Evolutionary conservation across 352 stramenopile species (phyloP), one percentile per base, ranked within the genome.

Genomic region (Sclerospora graminicola): DNA sequence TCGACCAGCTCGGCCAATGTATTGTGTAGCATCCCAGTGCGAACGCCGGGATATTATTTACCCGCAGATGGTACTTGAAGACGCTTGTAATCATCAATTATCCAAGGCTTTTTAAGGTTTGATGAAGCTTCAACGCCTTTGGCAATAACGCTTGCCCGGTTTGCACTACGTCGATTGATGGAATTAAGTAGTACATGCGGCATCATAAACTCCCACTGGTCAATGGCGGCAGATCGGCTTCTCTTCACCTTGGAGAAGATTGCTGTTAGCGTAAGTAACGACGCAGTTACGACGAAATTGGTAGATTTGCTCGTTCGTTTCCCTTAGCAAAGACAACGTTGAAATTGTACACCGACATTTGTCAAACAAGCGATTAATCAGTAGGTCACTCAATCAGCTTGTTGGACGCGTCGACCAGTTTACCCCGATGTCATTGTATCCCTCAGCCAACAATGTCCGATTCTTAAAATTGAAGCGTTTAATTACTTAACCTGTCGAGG

Each of bases 191-290:
- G 52, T 16, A 67, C 57, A 23, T 71, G 49, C 23, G 41, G 29
- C 8, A 28, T 23, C 8, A 24, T 27, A 4, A 48, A 14, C n/a
- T 37, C 32, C 21, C 16, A 26, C 9, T 63, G 50, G 13, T 30
- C 57, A n/a, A 60, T 81, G n/a, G 67, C 58, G 31, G 48, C 69
- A 0, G 69, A 80, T 0, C 72, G 60, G 0, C 36, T 89, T 26
- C 37, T 82, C 15, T 82, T 85, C 31, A 52, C 63, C 4, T 45
- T 89, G 48, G 74, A 89, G 16, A 83, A 78, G 21, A 54, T 89
- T 28, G 47, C 66, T 8, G 45, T 41, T 27, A 43, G 48, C 37
- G 8, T 35, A 29, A n/a, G 11, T 33, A 29, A 28, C 15, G 58
- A 58, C 14, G 26, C 38, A 10, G 24, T 37, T 19, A 27, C 39